Conservation (phyloP, 2,329 filamentous ascomycete species). For the Aspergillus texensis region DNA sequence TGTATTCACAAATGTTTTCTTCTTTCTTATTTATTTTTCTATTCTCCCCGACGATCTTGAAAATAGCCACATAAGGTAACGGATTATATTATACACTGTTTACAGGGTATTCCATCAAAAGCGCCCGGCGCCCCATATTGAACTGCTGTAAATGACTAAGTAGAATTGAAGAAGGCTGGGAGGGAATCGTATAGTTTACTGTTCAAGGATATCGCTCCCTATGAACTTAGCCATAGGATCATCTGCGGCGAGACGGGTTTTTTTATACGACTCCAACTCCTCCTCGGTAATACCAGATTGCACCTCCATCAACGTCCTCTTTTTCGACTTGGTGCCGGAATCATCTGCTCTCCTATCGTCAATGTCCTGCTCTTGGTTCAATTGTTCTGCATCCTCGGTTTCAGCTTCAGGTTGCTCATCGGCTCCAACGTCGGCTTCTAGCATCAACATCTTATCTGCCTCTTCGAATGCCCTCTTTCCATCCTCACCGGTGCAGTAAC, state of each 20-base stretch:
- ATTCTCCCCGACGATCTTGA: background rate
- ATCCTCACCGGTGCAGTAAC: slow-evolving; percentile 92
- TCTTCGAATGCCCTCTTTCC: slow-evolving; percentile 81
- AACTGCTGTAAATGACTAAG: background rate
- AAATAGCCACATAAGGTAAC: background rate
- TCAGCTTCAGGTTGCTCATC: slow-evolving; percentile 15
- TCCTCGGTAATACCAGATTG: slow-evolving; percentile 76
- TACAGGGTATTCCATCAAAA: slow-evolving; percentile 12
- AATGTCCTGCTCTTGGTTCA: slow-evolving; percentile 32
- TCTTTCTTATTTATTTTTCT: background rate
- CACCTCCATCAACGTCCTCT: slow-evolving; percentile 78
- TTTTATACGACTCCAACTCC: slow-evolving; percentile 83
- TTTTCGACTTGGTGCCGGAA: slow-evolving; percentile 53
- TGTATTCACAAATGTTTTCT: background rate
- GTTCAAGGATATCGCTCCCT: slow-evolving; percentile 69
- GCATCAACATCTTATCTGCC: slow-evolving; percentile 62
- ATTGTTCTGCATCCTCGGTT: slow-evolving; percentile 22
- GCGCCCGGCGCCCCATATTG: slow-evolving; percentile 16
- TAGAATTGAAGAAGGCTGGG: background rate
- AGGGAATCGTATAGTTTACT: slow-evolving; percentile 24
- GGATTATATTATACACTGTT: slow-evolving; percentile 5
- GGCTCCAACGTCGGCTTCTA: slow-evolving; percentile 33
- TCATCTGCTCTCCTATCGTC: slow-evolving; percentile 33
- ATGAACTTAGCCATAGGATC: slow-evolving; percentile 87
- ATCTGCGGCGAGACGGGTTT: slow-evolving; percentile 70